Evolutionary conservation across 2,329 filamentous ascomycete genomes (phyloP).

Genomic region (Neopestalotiopsis rosae): DNA sequence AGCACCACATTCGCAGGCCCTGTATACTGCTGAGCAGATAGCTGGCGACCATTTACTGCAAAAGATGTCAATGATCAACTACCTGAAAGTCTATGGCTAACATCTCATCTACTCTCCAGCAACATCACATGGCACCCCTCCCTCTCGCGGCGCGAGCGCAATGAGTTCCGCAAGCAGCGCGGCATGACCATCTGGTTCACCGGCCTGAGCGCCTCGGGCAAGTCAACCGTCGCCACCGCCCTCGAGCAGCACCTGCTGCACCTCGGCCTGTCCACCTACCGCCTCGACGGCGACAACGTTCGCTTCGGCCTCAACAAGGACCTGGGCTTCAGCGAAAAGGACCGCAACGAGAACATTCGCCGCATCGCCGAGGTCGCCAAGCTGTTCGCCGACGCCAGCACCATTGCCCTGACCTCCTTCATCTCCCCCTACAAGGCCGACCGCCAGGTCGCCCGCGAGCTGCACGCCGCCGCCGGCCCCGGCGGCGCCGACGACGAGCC

Average conservation of each 20-base stretch:
- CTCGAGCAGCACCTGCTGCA: slow-evolving; percentile 97
- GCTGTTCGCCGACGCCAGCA: slow-evolving; percentile 89
- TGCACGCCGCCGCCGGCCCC: slow-evolving; percentile 68
- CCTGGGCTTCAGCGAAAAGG: slow-evolving; percentile 89
- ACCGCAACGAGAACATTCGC: slow-evolving; percentile 97
- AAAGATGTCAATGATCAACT: background rate
- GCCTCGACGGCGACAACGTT: slow-evolving; percentile 97
- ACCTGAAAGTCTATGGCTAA: background rate
- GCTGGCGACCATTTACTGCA: background rate
- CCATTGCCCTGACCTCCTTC: slow-evolving; percentile 91
- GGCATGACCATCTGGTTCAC: slow-evolving; percentile 99
- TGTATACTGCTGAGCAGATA: background rate
- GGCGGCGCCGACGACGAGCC: slow-evolving; percentile 71
- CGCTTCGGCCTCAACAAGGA: slow-evolving; percentile 98
- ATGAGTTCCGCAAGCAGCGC: slow-evolving; percentile 76
- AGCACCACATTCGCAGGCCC: background rate
- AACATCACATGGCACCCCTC: slow-evolving; percentile 92
- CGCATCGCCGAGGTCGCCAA: slow-evolving; percentile 96
- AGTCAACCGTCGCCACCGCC: slow-evolving; percentile 95
- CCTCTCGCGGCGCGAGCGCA: slow-evolving; percentile 79
- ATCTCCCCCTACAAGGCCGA: slow-evolving; percentile 95
- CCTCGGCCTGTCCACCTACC: slow-evolving; percentile 81
- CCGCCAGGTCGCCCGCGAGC: slow-evolving; percentile 77
- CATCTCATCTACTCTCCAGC: slow-evolving; percentile 47
- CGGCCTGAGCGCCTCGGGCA: slow-evolving; percentile 92